Conservation (phyloP, 2,329 filamentous ascomycete species). For the Chrysosporium keratinophilum region DNA sequence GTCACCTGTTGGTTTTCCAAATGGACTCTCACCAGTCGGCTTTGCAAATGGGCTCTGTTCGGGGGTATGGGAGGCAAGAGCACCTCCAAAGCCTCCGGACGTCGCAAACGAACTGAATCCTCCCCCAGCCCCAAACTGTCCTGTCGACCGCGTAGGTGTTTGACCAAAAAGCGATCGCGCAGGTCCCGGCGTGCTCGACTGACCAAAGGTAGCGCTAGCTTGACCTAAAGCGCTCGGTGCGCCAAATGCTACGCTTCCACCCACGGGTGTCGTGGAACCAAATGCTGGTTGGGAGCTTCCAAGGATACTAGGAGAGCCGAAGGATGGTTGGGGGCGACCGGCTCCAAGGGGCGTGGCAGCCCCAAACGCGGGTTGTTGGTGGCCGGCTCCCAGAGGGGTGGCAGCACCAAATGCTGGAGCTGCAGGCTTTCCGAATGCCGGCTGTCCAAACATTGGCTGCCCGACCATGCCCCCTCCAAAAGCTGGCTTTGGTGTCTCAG, state of each 20-base stretch:
- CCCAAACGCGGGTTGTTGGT: slow-evolving; percentile 12
- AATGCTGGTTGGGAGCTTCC: slow-evolving; percentile 26
- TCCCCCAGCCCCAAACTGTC: slow-evolving; percentile 21
- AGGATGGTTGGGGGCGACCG: slow-evolving; percentile 12
- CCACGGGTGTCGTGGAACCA: slow-evolving; percentile 25
- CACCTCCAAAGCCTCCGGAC: slow-evolving; percentile 4
- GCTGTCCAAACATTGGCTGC: slow-evolving; percentile 27
- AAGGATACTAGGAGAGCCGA: slow-evolving; percentile 23
- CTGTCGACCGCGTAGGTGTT: slow-evolving; percentile 19
- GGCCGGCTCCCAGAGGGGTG: slow-evolving; percentile 10
- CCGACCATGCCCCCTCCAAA: slow-evolving; percentile 21
- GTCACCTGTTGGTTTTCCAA: slow-evolving; percentile 18
- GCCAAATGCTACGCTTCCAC: slow-evolving; percentile 26
- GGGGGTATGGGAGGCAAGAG: slow-evolving; percentile 5
- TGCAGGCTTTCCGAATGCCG: slow-evolving; percentile 30
- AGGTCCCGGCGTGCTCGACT: slow-evolving; percentile 18
- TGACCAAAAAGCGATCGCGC: slow-evolving; percentile 25
- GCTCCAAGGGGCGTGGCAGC: slow-evolving; percentile 3
- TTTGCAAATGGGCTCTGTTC: slow-evolving; percentile 17
- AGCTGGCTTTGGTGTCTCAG: slow-evolving; percentile 15
- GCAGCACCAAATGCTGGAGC: slow-evolving; percentile 18
- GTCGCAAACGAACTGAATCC: slow-evolving; percentile 24
- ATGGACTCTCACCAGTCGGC: slow-evolving; percentile 19
- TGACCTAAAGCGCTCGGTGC: slow-evolving; percentile 27
- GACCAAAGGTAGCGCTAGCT: slow-evolving; percentile 25